These are phyloP conservation scores for Euphorbia corollata DNA, from an alignment of 441 rosid species.

Conservation along the genomic window DNA sequence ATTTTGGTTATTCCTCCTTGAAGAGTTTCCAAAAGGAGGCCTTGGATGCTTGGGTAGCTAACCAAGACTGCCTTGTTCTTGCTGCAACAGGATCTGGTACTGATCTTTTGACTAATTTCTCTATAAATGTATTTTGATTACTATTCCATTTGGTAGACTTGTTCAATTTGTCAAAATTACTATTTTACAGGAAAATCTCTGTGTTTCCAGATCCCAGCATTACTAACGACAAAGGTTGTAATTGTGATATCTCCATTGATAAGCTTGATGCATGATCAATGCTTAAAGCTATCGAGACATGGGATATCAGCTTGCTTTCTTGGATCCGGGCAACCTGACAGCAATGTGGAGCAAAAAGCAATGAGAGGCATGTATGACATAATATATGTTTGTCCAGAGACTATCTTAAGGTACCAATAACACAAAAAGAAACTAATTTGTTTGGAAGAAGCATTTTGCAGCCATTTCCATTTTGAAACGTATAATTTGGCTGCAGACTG, in stretches of 20 bases:
- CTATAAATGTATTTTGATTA: neutral
- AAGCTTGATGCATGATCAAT: slow-evolving; percentile 94
- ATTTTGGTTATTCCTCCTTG: slow-evolving; percentile 56
- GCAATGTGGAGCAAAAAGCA: slow-evolving; percentile 69
- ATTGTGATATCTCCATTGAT: slow-evolving; percentile 88
- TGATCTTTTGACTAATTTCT: slow-evolving; percentile 15
- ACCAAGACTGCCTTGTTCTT: slow-evolving; percentile 75
- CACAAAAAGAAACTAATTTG: neutral
- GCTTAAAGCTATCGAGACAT: slow-evolving; percentile 69
- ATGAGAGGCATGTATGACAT: slow-evolving; percentile 72
- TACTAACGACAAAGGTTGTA: slow-evolving; percentile 71
- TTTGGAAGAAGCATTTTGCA: slow-evolving; percentile 9
- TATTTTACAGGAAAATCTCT: slow-evolving; percentile 65
- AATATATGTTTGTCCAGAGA: slow-evolving; percentile 87
- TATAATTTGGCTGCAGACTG: slow-evolving; percentile 40
- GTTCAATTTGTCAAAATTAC: slow-evolving; percentile 9
- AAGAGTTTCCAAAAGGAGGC: slow-evolving; percentile 78
- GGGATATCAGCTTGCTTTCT: slow-evolving; percentile 88
- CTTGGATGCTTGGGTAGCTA: slow-evolving; percentile 61
- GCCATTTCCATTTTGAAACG: slow-evolving; percentile 12
- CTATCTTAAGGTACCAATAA: slow-evolving; percentile 46
- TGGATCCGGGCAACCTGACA: slow-evolving; percentile 93
- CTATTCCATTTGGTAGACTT: neutral
- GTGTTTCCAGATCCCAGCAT: slow-evolving; percentile 88
- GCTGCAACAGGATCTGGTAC: slow-evolving; percentile 94